Conservation (phyloP, 2,329 filamentous ascomycete species). For the Fusarium robinianum region DNA sequence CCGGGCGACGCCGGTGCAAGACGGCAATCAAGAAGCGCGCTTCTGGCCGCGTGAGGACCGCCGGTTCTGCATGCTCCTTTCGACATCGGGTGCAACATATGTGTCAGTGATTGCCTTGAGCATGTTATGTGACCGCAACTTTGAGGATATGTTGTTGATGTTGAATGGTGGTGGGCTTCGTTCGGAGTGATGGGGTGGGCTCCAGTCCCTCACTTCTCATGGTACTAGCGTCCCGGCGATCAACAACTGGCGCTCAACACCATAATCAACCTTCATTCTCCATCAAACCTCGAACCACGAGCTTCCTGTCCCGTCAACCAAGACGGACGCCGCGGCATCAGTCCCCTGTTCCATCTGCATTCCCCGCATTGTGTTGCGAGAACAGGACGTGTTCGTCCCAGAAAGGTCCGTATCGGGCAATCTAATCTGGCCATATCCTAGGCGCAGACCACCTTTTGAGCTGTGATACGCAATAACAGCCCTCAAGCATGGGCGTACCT, state of each 20-base stretch:
- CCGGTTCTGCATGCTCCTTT: constrained; percentile 6
- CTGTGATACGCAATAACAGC: constrained; percentile 25
- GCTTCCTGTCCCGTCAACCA: neutral
- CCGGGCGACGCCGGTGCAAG: constrained; percentile 1
- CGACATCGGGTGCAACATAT: too few species aligned
- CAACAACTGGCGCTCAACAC: too few species aligned
- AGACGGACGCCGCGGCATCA: constrained; percentile 13
- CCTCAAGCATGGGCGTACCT: constrained; percentile 21
- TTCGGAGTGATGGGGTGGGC: too few species aligned
- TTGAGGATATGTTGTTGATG: neutral
- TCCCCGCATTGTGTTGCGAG: constrained; percentile 12
- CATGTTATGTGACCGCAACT: constrained; percentile 8
- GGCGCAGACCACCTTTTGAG: constrained; percentile 16
- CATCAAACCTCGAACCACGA: too few species aligned
- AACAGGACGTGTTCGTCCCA: constrained; percentile 4
- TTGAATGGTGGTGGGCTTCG: neutral
- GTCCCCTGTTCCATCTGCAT: constrained; percentile 22
- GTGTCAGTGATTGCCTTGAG: too few species aligned
- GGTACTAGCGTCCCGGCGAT: too few species aligned
- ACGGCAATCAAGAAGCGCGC: constrained; percentile 11
- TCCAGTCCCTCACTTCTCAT: too few species aligned
- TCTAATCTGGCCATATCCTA: constrained; percentile 14
- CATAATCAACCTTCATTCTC: constrained; percentile 2
- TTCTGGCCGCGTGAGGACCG: constrained; percentile 20
- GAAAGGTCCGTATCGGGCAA: constrained; percentile 18